Percentiles rank a stretch among this genome's conserved stretches.
phyloP scores from a whole-genome alignment of 768 basidiomycete species.

The Pholiota molesta region DNA sequence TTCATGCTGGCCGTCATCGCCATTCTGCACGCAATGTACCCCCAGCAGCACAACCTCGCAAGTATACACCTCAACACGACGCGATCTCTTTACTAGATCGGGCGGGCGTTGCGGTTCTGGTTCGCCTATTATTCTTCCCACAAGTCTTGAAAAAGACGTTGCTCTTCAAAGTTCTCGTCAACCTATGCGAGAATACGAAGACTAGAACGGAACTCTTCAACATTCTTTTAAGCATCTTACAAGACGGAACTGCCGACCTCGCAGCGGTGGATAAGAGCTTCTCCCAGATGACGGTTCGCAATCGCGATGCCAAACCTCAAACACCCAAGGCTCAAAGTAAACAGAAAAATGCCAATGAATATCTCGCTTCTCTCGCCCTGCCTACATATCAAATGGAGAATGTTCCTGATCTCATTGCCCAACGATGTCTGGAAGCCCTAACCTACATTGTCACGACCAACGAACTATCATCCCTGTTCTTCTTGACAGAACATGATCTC shows the following conservation, averaged over 20 bases:
- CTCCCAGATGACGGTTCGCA: constrained; percentile 83
- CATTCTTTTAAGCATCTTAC: constrained; percentile 88
- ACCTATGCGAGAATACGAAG: constrained; percentile 93
- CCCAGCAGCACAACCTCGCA: constrained; percentile 40
- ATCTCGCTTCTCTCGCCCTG: constrained; percentile 49
- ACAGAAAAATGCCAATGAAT: constrained; percentile 63
- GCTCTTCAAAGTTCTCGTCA: constrained; percentile 88
- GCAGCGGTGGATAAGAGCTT: constrained; percentile 93
- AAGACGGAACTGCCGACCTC: constrained; percentile 94
- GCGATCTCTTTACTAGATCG: constrained; percentile 94
- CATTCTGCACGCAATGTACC: constrained; percentile 33
- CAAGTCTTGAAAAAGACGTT: constrained; percentile 85
- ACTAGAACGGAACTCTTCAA: constrained; percentile 94
- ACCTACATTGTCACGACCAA: constrained; percentile 87
- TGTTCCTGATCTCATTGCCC: constrained; percentile 90
- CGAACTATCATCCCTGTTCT: constrained; percentile 85
- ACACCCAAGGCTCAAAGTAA: constrained; percentile 69
- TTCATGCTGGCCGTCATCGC: constrained; percentile 36
- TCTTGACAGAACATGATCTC: constrained; percentile 94
- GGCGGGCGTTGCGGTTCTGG: constrained; percentile 81
- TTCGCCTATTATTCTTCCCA: constrained; percentile 95
- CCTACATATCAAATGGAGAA: constrained; percentile 70
- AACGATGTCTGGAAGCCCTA: constrained; percentile 91
- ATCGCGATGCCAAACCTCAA: constrained; percentile 43
- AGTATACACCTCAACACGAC: constrained; percentile 68